Evolutionary conservation across 768 basidiomycete species (phyloP), one percentile per base, ranked within the genome.

Genomic region (Amanita fuliginea): DNA sequence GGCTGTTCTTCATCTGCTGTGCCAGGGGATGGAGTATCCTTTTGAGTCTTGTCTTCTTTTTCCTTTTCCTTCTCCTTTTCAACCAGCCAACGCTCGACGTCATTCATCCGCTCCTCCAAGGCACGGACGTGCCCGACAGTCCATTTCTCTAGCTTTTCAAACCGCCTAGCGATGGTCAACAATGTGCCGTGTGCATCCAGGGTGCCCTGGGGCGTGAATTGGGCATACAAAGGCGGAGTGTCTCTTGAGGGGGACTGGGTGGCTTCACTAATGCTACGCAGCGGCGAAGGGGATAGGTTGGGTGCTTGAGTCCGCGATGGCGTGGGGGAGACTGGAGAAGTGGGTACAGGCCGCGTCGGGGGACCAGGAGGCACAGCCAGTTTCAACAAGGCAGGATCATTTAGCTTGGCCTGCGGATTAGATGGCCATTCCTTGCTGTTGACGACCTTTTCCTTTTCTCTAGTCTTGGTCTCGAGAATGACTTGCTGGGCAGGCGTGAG

Each of bases 121-220:
- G 89, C 89, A 47, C 89, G 80, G 2, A 90, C 87, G 56, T 92
- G 89, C 5, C 86, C 80, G 2, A 92, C 86, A 0, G 88, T 84
- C 89, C 89, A 92, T 54, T 84, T 84, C 60, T 92, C 89, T 10
- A 92, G 74, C 61, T 92, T 92, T 63, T 92, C 89, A 51, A 92
- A 91, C 18, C 89, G 79, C 51, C 76, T 78, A 10, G 86, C 85
- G 37, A 92, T 78, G 9, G 76, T 74, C 19, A 92, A 65, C 4
- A 92, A 68, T 0, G 89, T 91, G 1, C 75, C 80, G 9, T 81
- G 76, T 7, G 90, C 69, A 58, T 92, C 90, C 3, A 92, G 65
- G 2, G 79, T 75, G 2, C 89, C 89, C 42, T 82, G 76, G 1
- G 73, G 51, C 34, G 74, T 78, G 60, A 90, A 92, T 49, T 86